Evolutionary conservation across 495 filamentous ascomycete species (phyloP).

Genomic region (Penicillium atrosanguineum): DNA sequence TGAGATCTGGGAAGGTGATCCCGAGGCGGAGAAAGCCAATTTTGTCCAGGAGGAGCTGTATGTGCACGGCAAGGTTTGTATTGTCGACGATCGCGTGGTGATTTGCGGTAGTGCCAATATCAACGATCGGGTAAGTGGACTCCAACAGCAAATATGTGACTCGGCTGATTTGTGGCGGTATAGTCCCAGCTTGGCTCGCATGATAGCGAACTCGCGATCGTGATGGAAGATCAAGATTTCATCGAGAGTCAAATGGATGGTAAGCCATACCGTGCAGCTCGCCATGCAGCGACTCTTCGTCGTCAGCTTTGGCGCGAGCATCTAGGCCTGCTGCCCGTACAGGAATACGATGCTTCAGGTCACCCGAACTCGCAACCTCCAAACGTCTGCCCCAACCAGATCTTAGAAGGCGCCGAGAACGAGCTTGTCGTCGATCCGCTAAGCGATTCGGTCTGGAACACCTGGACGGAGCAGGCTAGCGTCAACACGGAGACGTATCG

Average conservation of each 20-base stretch:
- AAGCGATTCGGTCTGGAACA: conserved; percentile 75
- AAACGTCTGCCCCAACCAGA: conserved; percentile 67
- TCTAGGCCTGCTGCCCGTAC: conserved; percentile 75
- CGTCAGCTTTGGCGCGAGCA: conserved; percentile 92
- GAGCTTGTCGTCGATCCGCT: conserved; percentile 82
- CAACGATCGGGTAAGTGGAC: conserved; percentile 69
- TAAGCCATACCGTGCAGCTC: conserved; percentile 66
- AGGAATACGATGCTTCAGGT: conserved; percentile 64
- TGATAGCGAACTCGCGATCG: conserved; percentile 88
- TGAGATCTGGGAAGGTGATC: conserved; percentile 68
- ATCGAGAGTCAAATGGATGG: conserved; percentile 79
- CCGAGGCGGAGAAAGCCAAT: conserved; percentile 73
- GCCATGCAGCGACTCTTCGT: conserved; percentile 76
- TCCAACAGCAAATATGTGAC: background rate
- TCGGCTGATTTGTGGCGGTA: background rate
- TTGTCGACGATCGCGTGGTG: conserved; percentile 76
- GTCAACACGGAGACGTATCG: conserved; percentile 83
- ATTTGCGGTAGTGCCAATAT: conserved; percentile 90
- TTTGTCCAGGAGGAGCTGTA: conserved; percentile 96
- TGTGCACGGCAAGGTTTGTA: conserved; percentile 84
- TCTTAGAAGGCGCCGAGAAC: conserved; percentile 61
- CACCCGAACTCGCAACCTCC: conserved; percentile 84
- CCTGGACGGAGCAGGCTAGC: conserved; percentile 74
- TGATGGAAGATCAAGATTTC: conserved; percentile 81
- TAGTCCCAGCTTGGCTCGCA: conserved; percentile 82